Conservation (phyloP, 768 basidiomycete species). For the Mrakia hoshinonis region DNA sequence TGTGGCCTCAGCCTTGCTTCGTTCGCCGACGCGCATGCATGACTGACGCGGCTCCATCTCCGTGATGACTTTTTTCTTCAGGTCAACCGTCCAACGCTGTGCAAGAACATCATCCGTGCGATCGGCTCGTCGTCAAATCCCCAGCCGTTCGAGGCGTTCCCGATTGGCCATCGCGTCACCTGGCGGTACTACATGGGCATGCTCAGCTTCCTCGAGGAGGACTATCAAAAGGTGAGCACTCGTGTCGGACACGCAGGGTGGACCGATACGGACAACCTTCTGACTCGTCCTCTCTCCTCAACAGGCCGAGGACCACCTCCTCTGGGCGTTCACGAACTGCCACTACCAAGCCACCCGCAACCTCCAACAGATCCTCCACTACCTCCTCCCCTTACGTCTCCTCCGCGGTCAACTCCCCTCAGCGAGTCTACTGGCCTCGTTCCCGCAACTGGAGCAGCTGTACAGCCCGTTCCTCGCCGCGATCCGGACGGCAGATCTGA, state of each 20-base stretch:
- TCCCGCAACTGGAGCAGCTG: constrained; percentile 61
- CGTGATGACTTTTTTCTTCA: constrained; percentile 40
- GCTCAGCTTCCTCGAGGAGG: constrained; percentile 86
- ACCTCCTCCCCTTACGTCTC: constrained; percentile 80
- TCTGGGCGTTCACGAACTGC: constrained; percentile 77
- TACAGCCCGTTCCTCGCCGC: constrained; percentile 74
- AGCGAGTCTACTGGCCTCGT: constrained; percentile 56
- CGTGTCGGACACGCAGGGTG: too few species aligned
- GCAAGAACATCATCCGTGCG: constrained; percentile 84
- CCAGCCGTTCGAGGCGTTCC: constrained; percentile 65
- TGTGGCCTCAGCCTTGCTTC: not conserved
- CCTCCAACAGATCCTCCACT: constrained; percentile 81
- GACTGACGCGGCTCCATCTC: not conserved
- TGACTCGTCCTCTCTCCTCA: not conserved
- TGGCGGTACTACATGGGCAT: constrained; percentile 92
- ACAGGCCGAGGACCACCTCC: constrained; percentile 77
- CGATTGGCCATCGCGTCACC: constrained; percentile 67
- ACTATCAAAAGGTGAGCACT: constrained; percentile 61
- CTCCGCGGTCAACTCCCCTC: constrained; percentile 81
- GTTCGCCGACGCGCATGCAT: not conserved
- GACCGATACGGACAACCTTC: too few species aligned
- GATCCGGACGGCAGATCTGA: constrained; percentile 66
- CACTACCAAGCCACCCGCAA: constrained; percentile 61
- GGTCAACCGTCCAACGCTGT: constrained; percentile 84
- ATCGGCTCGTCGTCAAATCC: constrained; percentile 77